phyloP scores from a whole-genome alignment of 75 land plant species.

The Picea sitchensis region DNA sequence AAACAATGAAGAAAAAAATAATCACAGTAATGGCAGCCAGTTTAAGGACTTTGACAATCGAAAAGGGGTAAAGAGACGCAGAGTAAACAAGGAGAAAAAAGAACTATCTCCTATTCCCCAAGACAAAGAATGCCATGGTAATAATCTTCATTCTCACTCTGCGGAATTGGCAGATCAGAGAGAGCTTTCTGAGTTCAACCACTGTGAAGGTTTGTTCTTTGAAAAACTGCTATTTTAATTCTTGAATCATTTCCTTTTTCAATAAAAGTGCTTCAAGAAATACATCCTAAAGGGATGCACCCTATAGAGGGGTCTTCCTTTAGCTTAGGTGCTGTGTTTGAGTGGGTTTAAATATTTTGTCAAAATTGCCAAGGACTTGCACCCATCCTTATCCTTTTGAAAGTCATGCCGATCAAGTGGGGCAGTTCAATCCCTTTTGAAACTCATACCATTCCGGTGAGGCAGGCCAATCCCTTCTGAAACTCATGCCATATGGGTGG shows the following conservation, averaged over 20 bases:
- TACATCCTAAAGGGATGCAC: neutral
- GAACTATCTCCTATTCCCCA: neutral
- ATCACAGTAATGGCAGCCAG: neutral
- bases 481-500: no score
- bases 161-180: neutral
- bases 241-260: no score
- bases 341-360: neutral
- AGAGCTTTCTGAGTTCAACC: slow-evolving; percentile 6
- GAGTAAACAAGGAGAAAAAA: neutral
- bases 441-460: no score
- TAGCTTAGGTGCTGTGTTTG: neutral
- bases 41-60: neutral
- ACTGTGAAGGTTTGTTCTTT: slow-evolving; percentile 2
- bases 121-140: neutral
- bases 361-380: no score
- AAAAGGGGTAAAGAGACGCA: neutral
- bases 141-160: neutral
- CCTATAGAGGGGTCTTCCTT: no score
- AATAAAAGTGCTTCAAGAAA: no score
- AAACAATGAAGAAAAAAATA: neutral
- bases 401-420: no score
- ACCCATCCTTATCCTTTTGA: no score
- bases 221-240: neutral
- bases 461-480: no score
- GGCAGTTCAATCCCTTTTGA: no score